These are phyloP conservation scores for Cydonia oblonga DNA, from an alignment of 331 rosid genomes.

Conservation along the genomic window DNA sequence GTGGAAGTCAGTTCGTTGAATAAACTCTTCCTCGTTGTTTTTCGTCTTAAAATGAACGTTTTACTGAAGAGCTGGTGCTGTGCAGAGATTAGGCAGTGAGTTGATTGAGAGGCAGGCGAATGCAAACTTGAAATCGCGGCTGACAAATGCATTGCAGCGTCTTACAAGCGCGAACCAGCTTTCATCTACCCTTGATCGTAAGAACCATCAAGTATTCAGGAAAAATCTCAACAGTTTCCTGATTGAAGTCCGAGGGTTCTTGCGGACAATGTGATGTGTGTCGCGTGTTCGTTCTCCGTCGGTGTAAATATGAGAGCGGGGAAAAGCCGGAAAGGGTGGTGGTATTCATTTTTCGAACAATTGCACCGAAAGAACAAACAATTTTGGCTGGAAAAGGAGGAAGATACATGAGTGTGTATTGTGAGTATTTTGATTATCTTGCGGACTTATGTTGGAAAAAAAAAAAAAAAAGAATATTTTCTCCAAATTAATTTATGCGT, in stretches of 20 bases:
- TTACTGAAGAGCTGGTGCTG: neutral
- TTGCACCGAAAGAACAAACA: neutral
- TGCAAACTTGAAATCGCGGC: slow-evolving; percentile 58
- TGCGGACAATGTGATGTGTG: slow-evolving; percentile 46
- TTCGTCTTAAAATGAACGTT: neutral
- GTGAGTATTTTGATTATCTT: too few species aligned
- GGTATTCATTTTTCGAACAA: neutral
- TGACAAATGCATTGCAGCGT: slow-evolving; percentile 60
- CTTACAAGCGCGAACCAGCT: slow-evolving; percentile 80
- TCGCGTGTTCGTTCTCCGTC: neutral
- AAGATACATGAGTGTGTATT: neutral
- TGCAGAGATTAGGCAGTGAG: slow-evolving; percentile 67
- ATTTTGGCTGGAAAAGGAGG: neutral
- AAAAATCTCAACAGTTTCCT: slow-evolving; percentile 69
- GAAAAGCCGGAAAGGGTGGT: too few species aligned
- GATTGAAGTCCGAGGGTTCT: slow-evolving; percentile 77
- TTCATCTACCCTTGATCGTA: slow-evolving; percentile 66
- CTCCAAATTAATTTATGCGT: too few species aligned
- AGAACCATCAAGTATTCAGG: slow-evolving; percentile 73
- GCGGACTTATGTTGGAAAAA: too few species aligned
- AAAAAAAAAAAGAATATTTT: too few species aligned
- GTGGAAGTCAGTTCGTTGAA: neutral
- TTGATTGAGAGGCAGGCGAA: slow-evolving; percentile 62
- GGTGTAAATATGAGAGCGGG: neutral
- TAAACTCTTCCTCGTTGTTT: neutral